Conservation (phyloP, 495 filamentous ascomycete species). For the Ascobolus immersus region DNA sequence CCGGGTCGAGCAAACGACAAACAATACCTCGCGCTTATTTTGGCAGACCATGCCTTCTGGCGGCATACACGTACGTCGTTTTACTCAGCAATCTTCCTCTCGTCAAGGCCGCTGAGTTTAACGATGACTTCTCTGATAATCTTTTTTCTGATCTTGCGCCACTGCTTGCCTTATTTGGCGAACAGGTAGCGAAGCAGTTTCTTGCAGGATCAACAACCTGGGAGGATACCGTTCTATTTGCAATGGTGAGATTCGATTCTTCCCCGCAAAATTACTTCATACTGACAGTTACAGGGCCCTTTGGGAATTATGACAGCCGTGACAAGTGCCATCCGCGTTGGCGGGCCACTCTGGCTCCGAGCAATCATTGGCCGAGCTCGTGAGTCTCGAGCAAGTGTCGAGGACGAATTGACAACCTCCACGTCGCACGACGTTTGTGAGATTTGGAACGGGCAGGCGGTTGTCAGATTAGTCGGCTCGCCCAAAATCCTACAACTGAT, state of each 20-base stretch:
- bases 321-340: not conserved
- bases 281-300: not conserved
- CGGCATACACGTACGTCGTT: no score
- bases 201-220: conserved; percentile 3
- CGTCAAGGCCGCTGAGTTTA: no score
- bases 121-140: conserved; percentile 9
- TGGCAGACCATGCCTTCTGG: no score
- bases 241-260: conserved; percentile 1
- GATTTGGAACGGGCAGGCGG: conserved; percentile 13
- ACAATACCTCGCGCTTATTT: no score
- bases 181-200: conserved; percentile 6
- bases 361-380: conserved; percentile 12
- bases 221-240: conserved; percentile 10
- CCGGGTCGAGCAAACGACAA: no score
- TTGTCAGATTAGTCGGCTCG: conserved; percentile 11
- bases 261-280: not conserved
- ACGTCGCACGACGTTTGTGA: conserved; percentile 16
- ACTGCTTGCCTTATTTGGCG: conserved; percentile 4
- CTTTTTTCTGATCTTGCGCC: conserved; percentile 7
- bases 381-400: conserved; percentile 12
- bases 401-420: conserved; percentile 16
- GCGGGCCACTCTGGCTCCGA: conserved; percentile 8
- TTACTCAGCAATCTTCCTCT: no score
- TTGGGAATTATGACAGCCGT: conserved; percentile 1
- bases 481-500: no score